Evolutionary conservation across 129 eudicot species (phyloP), one percentile per base, ranked within the genome.

Genomic region (Flaveria ramosissima): DNA sequence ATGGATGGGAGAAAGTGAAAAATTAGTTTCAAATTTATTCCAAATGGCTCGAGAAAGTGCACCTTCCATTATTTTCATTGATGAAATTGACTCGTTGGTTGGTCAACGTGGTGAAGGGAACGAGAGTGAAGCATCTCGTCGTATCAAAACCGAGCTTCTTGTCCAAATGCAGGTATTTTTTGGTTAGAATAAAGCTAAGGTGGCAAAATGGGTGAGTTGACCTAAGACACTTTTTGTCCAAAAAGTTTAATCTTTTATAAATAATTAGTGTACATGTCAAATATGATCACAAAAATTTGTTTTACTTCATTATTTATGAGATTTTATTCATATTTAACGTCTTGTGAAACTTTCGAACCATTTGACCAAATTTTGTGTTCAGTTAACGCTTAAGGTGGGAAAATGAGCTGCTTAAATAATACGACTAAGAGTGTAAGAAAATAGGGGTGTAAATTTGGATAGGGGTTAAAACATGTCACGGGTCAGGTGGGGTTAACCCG

Each of bases 1-100:
- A 75, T 88, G 92, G 92, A 88, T 88, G 92, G 92, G 92, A 55
- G 92, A 88, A 79, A 88, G 92, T 83, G 92, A 88, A 73, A 88
- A 88, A 74, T 78, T 88, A 68, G 92, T 88, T 6, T 85, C 92
- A 9, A 88, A 88, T 82, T 83, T 88, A 23, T 88, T 88, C 46
- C 86, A 88, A 73, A 88, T 88, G 92, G 92, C 92, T 75, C 88
- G 92, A 70, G 92, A 83, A 75, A 88, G 86, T 59, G 87, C 89
- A 26, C 92, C 92, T 41, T 88, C 92, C 15, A 88, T 88, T 73
- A 88, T 88, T 63, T 88, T 88, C 66, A 72, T 88, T 76, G 92
- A 88, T 79, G 92, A 88, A 81, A 88, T 88, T 63, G 92, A 88
- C 76, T 88, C 92, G 50, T 79, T 88, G 74, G 83, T 81, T 70